phyloP scores from a whole-genome alignment of 2,329 filamentous ascomycete species.

The Fusarium hainanense region DNA sequence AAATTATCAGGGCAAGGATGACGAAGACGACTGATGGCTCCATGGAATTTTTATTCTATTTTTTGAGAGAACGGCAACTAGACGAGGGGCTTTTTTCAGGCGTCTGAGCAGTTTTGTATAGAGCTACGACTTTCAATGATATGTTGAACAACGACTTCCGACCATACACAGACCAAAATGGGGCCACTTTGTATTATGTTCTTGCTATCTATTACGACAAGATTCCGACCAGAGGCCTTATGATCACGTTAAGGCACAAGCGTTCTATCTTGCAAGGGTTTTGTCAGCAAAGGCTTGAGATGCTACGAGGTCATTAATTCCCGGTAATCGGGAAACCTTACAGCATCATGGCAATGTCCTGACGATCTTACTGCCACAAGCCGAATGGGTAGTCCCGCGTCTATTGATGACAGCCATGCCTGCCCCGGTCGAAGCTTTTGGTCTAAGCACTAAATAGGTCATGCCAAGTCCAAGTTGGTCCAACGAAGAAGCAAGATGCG shows the following conservation, averaged over 20 bases:
- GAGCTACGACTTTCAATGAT: constrained; percentile 32
- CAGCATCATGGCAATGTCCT: constrained; percentile 18
- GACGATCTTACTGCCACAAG: constrained; percentile 16
- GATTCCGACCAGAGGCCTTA: constrained; percentile 13
- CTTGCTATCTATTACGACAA: constrained; percentile 2
- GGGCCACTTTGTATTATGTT: constrained; percentile 1
- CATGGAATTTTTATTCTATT: background rate
- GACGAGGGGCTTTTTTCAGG: constrained; percentile 17
- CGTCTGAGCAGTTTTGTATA: constrained; percentile 37
- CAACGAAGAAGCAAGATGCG: constrained; percentile 28
- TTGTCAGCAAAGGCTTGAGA: constrained; percentile 20
- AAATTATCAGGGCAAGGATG: constrained; percentile 73
- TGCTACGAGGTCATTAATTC: constrained; percentile 37
- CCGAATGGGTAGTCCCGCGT: constrained; percentile 24
- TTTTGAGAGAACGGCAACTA: background rate
- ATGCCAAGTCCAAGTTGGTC: constrained; percentile 23
- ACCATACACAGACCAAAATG: constrained; percentile 21
- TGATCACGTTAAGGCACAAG: background rate
- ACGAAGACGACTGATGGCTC: constrained; percentile 51
- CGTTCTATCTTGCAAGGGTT: background rate
- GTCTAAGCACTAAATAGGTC: constrained; percentile 12
- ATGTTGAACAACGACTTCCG: constrained; percentile 14
- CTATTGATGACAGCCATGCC: constrained; percentile 24
- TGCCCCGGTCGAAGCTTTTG: constrained; percentile 23
- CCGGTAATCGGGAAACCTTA: constrained; percentile 31